Evolutionary conservation across 352 stramenopile species (phyloP), one percentile per base, ranked within the genome.

Genomic region (Phytophthora podocarpi): DNA sequence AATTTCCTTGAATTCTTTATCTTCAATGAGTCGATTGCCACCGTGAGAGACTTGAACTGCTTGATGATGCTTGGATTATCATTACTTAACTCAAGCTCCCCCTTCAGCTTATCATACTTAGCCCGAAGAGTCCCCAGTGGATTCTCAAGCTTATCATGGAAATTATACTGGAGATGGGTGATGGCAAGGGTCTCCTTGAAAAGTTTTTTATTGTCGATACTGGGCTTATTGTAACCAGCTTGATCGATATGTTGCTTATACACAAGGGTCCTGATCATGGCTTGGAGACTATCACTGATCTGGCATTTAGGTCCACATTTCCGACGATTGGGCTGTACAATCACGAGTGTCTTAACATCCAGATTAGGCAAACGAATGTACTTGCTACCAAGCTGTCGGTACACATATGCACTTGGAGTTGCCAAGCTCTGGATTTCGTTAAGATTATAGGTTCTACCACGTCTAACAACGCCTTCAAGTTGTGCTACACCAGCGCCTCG

Each of bases 131-230:
- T n/a, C n/a, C n/a, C n/a, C n/a, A n/a, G n/a, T n/a, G n/a, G n/a
- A n/a, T n/a, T n/a, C n/a, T n/a, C n/a, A n/a, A n/a, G n/a, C n/a
- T n/a, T n/a, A n/a, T n/a, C n/a, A n/a, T n/a, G n/a, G n/a, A n/a
- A n/a, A n/a, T n/a, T n/a, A n/a, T n/a, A n/a, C n/a, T n/a, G n/a
- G n/a, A n/a, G n/a, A n/a, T n/a, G n/a, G n/a, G n/a, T 55, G n/a
- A 55, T 50, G 16, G 36, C 37, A 27, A 59, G 39, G 20, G 51
- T 59, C 30, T 59, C 39, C 37, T 51, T 51, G 20, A 59, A 51
- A 16, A 59, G n/a, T 34, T 35, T n/a, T 43, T 28, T 54, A 16
- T 66, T 47, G 2, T 65, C 48, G 10, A 54, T 27, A 26, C 1
- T n/a, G n/a, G 50, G 41, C 23, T 59, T 32, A 27, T 60, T 48